Conservation (phyloP, 495 filamentous ascomycete genomes). For the Aspergillus conjunctus region DNA sequence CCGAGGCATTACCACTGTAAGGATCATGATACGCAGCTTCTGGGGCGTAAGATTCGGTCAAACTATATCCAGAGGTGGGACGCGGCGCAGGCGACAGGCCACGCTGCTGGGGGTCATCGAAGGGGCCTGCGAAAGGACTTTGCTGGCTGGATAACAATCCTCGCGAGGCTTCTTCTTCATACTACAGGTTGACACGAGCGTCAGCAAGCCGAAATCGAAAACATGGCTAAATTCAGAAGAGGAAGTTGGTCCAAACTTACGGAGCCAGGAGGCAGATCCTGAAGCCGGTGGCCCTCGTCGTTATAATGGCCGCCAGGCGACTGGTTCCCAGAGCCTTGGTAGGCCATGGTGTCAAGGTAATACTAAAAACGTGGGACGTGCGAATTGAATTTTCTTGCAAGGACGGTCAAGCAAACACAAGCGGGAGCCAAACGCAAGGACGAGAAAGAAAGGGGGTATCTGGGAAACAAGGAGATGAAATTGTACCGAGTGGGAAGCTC, state of each 20-base stretch:
- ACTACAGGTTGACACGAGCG: constrained; percentile 9
- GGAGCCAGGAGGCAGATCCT: constrained; percentile 62
- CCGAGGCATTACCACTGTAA: constrained; percentile 57
- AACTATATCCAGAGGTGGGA: constrained; percentile 71
- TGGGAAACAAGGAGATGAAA: constrained; percentile 28
- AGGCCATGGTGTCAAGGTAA: constrained; percentile 50
- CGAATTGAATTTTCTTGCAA: constrained; percentile 20
- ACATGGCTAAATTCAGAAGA: constrained; percentile 6
- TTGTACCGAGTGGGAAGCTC: constrained; percentile 20
- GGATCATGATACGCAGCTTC: constrained; percentile 60
- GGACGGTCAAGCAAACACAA: constrained; percentile 15
- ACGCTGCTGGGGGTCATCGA: constrained; percentile 70
- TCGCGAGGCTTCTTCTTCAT: constrained; percentile 75
- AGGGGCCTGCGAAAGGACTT: constrained; percentile 62
- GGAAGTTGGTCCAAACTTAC: constrained; percentile 46
- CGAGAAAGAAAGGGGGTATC: constrained; percentile 31
- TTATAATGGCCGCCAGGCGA: constrained; percentile 48
- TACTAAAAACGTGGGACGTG: constrained; percentile 16
- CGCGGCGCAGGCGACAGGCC: constrained; percentile 54
- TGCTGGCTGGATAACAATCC: constrained; percentile 71
- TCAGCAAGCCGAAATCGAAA: background rate
- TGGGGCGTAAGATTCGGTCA: constrained; percentile 86
- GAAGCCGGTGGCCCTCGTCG: constrained; percentile 63
- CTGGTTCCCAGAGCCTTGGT: constrained; percentile 46
- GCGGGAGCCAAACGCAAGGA: constrained; percentile 23